Evolutionary conservation across 306 rosid species (phyloP).

Genomic region (Rubus idaeus): DNA sequence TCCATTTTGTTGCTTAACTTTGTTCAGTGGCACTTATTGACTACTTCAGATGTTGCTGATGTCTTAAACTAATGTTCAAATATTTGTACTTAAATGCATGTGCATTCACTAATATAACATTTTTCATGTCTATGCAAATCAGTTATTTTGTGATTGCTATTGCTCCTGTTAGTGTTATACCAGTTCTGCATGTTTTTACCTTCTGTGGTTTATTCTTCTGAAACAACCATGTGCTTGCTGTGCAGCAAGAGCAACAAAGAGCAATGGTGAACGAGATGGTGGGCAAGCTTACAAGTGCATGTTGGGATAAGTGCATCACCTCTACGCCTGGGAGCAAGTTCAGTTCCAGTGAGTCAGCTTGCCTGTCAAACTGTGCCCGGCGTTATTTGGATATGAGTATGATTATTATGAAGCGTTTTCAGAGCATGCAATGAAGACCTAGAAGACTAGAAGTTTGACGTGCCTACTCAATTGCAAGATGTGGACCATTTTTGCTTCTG

Average conservation of each 20-base stretch:
- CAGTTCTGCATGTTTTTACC: neutral
- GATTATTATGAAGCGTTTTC: slow-evolving; percentile 68
- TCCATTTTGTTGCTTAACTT: neutral
- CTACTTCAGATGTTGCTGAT: neutral
- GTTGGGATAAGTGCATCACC: slow-evolving; percentile 94
- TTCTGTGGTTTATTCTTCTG: neutral
- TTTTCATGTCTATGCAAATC: neutral
- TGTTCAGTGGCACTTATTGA: neutral
- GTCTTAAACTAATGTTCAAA: neutral
- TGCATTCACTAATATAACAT: neutral
- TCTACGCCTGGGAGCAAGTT: slow-evolving; percentile 82
- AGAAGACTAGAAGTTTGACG: slow-evolving; percentile 10
- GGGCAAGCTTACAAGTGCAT: slow-evolving; percentile 72
- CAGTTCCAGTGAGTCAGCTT: slow-evolving; percentile 71
- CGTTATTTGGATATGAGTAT: slow-evolving; percentile 75
- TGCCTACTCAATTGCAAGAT: slow-evolving; percentile 17
- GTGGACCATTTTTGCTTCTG: slow-evolving; percentile 2
- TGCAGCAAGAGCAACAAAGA: slow-evolving; percentile 84
- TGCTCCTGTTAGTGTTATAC: neutral
- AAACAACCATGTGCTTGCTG: neutral
- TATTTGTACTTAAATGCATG: neutral
- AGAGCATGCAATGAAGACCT: slow-evolving; percentile 59
- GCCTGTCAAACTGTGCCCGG: slow-evolving; percentile 80
- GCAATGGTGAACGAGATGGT: slow-evolving; percentile 81
- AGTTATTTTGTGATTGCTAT: neutral